A percentile compares a stretch with the other conserved stretches of the same genome.
These are phyloP conservation scores for Aspergillus candidus DNA, from an alignment of 2,329 filamentous ascomycete species.

Conservation along the genomic window DNA sequence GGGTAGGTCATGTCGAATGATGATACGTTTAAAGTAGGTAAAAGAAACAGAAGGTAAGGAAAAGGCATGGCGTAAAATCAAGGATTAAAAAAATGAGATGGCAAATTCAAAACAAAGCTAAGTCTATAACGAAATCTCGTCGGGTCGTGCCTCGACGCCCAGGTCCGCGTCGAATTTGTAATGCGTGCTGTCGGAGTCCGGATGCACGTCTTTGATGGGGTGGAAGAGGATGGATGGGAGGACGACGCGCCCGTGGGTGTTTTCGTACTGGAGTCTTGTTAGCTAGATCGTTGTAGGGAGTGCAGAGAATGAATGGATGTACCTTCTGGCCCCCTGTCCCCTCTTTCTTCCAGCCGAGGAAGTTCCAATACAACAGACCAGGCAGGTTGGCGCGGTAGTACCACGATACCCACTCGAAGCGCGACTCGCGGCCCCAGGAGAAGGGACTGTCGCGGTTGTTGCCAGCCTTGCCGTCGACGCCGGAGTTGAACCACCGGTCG, in stretches of 20 bases:
- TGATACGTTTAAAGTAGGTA: too few species aligned
- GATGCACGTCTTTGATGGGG: constrained; percentile 21
- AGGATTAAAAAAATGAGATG: too few species aligned
- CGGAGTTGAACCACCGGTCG: constrained; percentile 28
- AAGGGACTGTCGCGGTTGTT: constrained; percentile 28
- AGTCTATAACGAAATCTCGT: too few species aligned
- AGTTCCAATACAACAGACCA: constrained; percentile 27
- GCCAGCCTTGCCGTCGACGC: constrained; percentile 26
- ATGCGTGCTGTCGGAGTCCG: constrained; percentile 5
- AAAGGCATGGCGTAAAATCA: too few species aligned
- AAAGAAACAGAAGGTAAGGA: too few species aligned
- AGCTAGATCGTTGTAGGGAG: neutral
- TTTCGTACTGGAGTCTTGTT: constrained; percentile 7
- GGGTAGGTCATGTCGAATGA: too few species aligned
- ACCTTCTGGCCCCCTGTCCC: constrained; percentile 11
- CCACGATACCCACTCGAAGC: constrained; percentile 30
- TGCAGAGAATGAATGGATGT: neutral
- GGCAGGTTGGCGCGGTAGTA: constrained; percentile 28
- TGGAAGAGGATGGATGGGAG: constrained; percentile 27
- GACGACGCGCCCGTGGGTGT: constrained; percentile 16
- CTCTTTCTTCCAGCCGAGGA: constrained; percentile 27
- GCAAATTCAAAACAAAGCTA: too few species aligned
- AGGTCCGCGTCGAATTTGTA: constrained; percentile 1
- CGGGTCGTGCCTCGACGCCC: neutral
- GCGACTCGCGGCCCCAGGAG: constrained; percentile 28